Base-by-base conservation (phyloP, 2,329 filamentous ascomycete genomes). In the Monosporascus sp. region DNA sequence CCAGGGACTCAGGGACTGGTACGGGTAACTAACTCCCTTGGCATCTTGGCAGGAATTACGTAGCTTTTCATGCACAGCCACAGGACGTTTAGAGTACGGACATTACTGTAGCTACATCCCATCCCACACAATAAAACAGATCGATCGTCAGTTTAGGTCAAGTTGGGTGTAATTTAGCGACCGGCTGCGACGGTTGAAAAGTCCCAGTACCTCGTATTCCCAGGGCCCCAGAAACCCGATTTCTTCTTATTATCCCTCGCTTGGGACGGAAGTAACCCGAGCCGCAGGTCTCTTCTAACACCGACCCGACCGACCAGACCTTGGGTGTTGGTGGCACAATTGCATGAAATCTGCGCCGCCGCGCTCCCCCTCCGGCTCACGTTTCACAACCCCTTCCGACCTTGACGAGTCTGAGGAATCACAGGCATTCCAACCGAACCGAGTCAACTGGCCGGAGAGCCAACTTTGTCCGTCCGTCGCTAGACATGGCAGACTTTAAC, bases 401-500 rank as follows among this genome's bases (percentile, higher is more conserved):
- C 14, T 41, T 17, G 18, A 41, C 38, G 7, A 41, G 15, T 41
- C 17, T 25, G n/a, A n/a, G n/a, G 39, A 43, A 22, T 43, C 39
- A 43, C 39, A 8, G 18, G 18, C n/a, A 43, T 43, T 43, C 39
- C n/a, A 43, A 15, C 38, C 18, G 38, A 39, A 39, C 38, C 8
- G 38, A 39, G 18, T 18, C 15, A 39, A 18, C 17, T 39, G 38
- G 17, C 38, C 38, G 18, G 38, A 18, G 1, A 7, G 17, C 31
- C 47, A 37, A 52, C 7, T 31, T 20, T 39, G 24, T 46, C 39
- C 38, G 20, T n/a, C 37, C 47, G 27, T 11, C 27, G 27, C 51
- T 49, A 62, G 54, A 39, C 46, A 65, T 68, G 66, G 63, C 65
- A 57, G 66, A 69, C 60, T 65, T 64, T 56, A 57, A 56, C 60